A percentile compares a stretch with the other conserved stretches of the same genome.
Evolutionary conservation across 2,329 filamentous ascomycete genomes (phyloP).

Genomic region (Pestalotiopsis sp.): DNA sequence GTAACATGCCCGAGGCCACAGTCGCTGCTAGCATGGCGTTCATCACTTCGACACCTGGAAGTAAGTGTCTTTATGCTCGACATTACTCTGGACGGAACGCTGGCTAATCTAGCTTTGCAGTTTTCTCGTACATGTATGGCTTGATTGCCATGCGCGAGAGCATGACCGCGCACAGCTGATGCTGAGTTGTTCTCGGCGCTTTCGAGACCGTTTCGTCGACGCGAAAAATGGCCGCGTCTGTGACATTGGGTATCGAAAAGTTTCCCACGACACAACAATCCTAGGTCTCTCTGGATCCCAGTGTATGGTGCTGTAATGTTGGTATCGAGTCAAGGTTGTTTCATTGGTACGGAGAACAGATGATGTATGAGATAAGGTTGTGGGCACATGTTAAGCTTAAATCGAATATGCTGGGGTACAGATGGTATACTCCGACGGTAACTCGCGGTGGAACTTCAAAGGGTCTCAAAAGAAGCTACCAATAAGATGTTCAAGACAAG

Average conservation of each 20-base stretch:
- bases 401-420: background rate
- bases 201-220: background rate
- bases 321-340: background rate
- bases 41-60: constrained; percentile 41
- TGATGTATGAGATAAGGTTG: background rate
- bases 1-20: constrained; percentile 42
- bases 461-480: background rate
- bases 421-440: background rate
- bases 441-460: background rate
- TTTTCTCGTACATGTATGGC: constrained; percentile 51
- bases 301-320: background rate
- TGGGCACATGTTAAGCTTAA: constrained; percentile 3
- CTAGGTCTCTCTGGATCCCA: background rate
- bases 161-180: constrained; percentile 20
- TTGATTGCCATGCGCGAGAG: constrained; percentile 51
- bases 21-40: constrained; percentile 47
- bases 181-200: background rate
- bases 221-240: too few species aligned
- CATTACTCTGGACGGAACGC: constrained; percentile 5
- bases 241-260: too few species aligned
- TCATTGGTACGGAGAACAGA: background rate
- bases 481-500: background rate
- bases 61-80: constrained; percentile 36
- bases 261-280: too few species aligned
- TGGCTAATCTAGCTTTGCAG: constrained; percentile 30